These are phyloP conservation scores for Verticillium longisporum DNA, from an alignment of 2,329 filamentous ascomycete genomes.

Conservation along the genomic window DNA sequence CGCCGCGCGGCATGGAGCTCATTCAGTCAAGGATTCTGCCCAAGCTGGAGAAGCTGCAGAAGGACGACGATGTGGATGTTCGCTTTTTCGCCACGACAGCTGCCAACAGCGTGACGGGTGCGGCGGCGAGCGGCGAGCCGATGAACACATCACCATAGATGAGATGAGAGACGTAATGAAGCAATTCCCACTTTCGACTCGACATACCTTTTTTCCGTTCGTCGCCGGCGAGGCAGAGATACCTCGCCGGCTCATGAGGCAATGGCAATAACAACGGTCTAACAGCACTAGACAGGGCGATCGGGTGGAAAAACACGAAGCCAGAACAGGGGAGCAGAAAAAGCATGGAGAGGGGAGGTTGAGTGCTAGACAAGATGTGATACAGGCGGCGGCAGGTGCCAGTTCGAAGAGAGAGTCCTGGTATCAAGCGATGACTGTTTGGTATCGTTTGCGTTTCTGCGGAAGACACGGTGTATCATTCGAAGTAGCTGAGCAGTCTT, in stretches of 20 bases:
- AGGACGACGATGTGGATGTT: constrained; percentile 96
- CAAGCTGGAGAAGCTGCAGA: constrained; percentile 89
- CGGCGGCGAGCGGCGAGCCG: constrained; percentile 43
- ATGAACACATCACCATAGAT: constrained; percentile 62
- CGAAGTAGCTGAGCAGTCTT: neutral
- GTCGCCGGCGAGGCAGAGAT: neutral
- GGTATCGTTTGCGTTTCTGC: neutral
- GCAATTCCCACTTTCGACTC: constrained; percentile 31
- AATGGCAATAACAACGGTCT: neutral
- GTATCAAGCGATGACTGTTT: neutral
- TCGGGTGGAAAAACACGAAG: neutral
- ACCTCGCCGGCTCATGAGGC: neutral
- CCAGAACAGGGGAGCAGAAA: neutral
- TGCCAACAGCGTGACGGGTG: constrained; percentile 50
- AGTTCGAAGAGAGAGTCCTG: neutral
- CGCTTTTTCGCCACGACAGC: constrained; percentile 95
- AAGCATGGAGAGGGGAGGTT: neutral
- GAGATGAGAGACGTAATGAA: constrained; percentile 36
- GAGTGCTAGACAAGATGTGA: neutral
- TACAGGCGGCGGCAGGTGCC: neutral
- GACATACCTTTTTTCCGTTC: neutral
- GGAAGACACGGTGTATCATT: neutral
- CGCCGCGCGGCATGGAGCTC: constrained; percentile 67
- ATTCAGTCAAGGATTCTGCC: constrained; percentile 84
- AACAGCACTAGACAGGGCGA: neutral